These are phyloP conservation scores for Candida mattraensis DNA, from an alignment of 805 yeast genomes.

Conservation along the genomic window DNA sequence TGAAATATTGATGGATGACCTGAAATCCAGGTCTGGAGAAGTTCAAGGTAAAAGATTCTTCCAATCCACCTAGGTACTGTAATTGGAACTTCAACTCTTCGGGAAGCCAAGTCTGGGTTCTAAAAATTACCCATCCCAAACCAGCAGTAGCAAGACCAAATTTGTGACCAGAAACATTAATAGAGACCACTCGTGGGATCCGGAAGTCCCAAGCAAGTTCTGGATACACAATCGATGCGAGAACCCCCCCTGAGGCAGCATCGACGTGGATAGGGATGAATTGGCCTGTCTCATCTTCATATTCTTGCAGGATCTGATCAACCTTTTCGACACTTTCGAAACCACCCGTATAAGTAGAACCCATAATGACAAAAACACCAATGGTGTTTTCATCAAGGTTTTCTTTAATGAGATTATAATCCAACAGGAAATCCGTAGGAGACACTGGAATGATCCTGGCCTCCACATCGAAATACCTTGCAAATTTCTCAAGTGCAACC, in stretches of 20 bases:
- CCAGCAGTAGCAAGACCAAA: constrained; percentile 91
- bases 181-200: constrained; percentile 72
- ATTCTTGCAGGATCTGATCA: constrained; percentile 62
- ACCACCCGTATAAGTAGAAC: constrained; percentile 92
- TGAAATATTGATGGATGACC: constrained; percentile 83
- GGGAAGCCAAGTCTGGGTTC: constrained; percentile 62
- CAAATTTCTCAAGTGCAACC: constrained; percentile 92
- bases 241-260: constrained; percentile 89
- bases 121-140: constrained; percentile 90
- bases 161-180: constrained; percentile 91
- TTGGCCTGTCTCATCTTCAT: constrained; percentile 63
- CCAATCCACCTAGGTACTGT: constrained; percentile 84
- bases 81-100: constrained; percentile 71
- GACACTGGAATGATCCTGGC: constrained; percentile 70
- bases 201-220: constrained; percentile 82
- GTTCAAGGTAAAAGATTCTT: constrained; percentile 82
- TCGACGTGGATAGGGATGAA: constrained; percentile 87
- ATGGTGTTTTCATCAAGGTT: constrained; percentile 87
- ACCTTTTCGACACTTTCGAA: constrained; percentile 75
- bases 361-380: constrained; percentile 84
- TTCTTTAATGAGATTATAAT: constrained; percentile 56
- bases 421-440: constrained; percentile 63
- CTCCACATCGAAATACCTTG: constrained; percentile 91
- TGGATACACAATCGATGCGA: constrained; percentile 83
- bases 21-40: constrained; percentile 94